Base-by-base conservation (phyloP, 1,284 basidiomycete genomes). In the Pyrrhoderma lamaoense region DNA sequence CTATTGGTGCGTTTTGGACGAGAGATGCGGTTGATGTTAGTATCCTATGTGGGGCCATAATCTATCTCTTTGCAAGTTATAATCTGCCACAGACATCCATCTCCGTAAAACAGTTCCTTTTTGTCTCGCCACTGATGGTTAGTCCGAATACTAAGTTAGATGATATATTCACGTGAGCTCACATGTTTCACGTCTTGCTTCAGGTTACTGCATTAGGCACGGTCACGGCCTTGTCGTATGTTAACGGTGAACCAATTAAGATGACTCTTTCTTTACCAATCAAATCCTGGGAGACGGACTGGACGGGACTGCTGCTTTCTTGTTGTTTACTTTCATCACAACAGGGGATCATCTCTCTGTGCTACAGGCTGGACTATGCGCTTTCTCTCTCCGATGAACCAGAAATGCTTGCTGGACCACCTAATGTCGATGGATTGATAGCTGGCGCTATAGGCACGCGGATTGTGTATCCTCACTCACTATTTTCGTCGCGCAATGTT, bases 341-440 rank as follows among this genome's bases (percentile, higher is more conserved):
- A 11, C 43, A 42, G 38, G 16, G n/a, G n/a, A 18, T 42, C 13
- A 42, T 52, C 11, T 37, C 51, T 16, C 21, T 52, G 1, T 47
- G 37, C 21, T 52, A 52, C 21, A 36, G 46, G 9, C 19, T 52
- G 14, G 51, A 52, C 25, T 25, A 52, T 37, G 21, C 45, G 16
- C 34, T 52, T 23, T 45, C 51, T 1, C 37, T 16, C 9, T 35
- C 45, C 13, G 45, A 43, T 23, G 27, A 11, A 5, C 11, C 27
- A 31, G 46, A 42, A 34, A n/a, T 40, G 14, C 51, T 46, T 16
- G 42, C 45, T n/a, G 49, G 42, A n/a, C 35, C n/a, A 8, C 49
- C 49, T 16, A 19, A 36, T 22, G 42, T 47, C 22, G 18, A 50
- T 9, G 45, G 43, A 18, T 23, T n/a, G 4, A 22, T 13, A 22